Evolutionary conservation across 768 basidiomycete genomes (phyloP), one percentile per base, ranked within the genome.

Genomic region (Galerina marginata): DNA sequence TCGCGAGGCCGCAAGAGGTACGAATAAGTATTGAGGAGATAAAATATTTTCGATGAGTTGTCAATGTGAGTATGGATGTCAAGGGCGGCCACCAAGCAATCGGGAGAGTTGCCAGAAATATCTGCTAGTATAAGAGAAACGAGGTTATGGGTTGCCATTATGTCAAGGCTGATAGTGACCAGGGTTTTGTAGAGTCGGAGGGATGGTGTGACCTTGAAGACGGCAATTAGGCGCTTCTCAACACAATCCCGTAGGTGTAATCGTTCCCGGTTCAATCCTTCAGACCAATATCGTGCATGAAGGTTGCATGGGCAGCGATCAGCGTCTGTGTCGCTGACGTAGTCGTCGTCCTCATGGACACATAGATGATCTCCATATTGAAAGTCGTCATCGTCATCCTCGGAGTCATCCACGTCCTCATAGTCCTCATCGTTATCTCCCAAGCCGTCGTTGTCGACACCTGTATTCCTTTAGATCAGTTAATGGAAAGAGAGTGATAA

Each of bases 1-100:
- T 90, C 87, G 12, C 84, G 82, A 1, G 88, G 81, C 3, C 87
- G 86, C n/a, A 90, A 76, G 45, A 90, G 83, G 53, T 86, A 78
- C 1, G 75, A 70, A 65, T 89, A 74, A 0, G 73, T 57, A 16
- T 76, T 68, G 51, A 90, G 81, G 9, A 88, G 78, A 0, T 58
- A 38, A 43, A 75, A 49, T 61, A 89, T 71, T 29, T 65, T 66
- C 0, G 71, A 67, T 6, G 72, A 60, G 37, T 82, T 66, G 64
- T 70, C 65, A 43, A 80, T 77, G 3, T 68, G 42, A 3, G 80
- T 69, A 66, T 83, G 70, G 59, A 89, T 85, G 3, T 82, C 80
- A 10, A 91, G 77, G 0, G 88, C 85, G 0, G 82, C 81, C 2
- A 77, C 79, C 36, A 87, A 75, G 12, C 82, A 81, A 16, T 87